phyloP scores from a whole-genome alignment of 306 rosid genomes.

The Oemleria cerasiformis region DNA sequence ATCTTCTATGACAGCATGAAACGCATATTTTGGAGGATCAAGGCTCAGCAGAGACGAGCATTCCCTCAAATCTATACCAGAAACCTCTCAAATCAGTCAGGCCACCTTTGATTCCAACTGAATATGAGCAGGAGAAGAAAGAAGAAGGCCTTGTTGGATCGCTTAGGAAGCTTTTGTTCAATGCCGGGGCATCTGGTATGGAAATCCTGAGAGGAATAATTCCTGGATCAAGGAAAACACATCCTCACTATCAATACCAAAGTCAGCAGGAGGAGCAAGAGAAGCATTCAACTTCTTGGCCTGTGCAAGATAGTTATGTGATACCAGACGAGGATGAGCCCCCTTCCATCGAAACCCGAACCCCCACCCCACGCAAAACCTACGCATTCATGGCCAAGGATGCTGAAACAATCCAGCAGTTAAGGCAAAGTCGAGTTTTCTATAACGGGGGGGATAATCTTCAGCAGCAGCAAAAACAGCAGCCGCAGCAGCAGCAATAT shows the following conservation, averaged over 20 bases:
- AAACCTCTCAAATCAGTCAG: conserved; percentile 67
- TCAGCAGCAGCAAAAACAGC: conserved; percentile 46
- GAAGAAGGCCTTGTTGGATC: conserved; percentile 86
- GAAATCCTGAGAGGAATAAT: conserved; percentile 73
- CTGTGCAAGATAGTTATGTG: conserved; percentile 78
- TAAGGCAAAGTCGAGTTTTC: conserved; percentile 70
- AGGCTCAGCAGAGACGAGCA: conserved; percentile 30
- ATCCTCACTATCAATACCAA: conserved; percentile 38
- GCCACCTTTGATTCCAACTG: conserved; percentile 80
- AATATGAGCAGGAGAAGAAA: conserved; percentile 64
- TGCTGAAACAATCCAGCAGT: conserved; percentile 68
- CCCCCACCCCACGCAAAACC: conserved; percentile 84
- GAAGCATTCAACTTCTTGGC: conserved; percentile 61
- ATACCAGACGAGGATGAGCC: conserved; percentile 85
- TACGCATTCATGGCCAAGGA: conserved; percentile 88
- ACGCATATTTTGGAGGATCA: conserved; percentile 43
- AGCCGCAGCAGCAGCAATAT: conserved; percentile 50
- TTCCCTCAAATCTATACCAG: conserved; percentile 48
- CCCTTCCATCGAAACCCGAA: conserved; percentile 68
- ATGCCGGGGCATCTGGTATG: conserved; percentile 39
- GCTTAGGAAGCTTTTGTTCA: conserved; percentile 64
- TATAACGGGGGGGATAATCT: conserved; percentile 69
- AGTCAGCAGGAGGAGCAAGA: conserved; percentile 35
- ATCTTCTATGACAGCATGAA: conserved; percentile 3
- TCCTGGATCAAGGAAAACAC: conserved; percentile 56